Evolutionary conservation across 345 rosid species (phyloP).

Genomic region (Eucalyptus microcorys): DNA sequence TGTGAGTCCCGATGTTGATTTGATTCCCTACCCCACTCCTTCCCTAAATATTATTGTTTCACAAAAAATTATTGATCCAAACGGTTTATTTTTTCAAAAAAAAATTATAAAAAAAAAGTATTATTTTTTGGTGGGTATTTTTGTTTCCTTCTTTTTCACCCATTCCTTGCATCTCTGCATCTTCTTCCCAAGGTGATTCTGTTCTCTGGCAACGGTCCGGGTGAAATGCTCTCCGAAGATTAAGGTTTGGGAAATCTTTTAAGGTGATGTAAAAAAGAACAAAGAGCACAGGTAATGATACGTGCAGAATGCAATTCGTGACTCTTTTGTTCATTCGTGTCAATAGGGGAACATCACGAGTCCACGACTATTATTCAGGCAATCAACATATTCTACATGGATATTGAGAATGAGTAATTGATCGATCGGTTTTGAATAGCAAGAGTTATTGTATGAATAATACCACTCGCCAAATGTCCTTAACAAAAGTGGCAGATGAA

Average conservation of each 20-base stretch:
- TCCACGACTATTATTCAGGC: not conserved
- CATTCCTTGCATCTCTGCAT: not conserved
- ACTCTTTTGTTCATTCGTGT: too few species aligned
- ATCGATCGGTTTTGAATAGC: not conserved
- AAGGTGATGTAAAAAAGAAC: not conserved
- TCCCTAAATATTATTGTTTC: not conserved
- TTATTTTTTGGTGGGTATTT: not conserved
- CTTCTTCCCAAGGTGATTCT: not conserved
- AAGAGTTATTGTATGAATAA: not conserved
- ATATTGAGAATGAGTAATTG: not conserved
- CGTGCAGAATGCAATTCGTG: not conserved
- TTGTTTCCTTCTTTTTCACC: not conserved
- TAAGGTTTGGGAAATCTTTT: not conserved
- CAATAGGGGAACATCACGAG: not conserved
- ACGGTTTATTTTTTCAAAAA: accelerated
- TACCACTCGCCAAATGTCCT: not conserved
- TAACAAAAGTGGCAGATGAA: too few species aligned
- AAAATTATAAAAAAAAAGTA: too few species aligned
- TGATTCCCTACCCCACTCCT: not conserved
- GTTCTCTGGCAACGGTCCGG: not conserved
- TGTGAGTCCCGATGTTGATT: not conserved
- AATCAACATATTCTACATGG: not conserved
- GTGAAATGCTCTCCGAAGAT: not conserved
- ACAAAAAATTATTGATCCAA: not conserved
- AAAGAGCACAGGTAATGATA: not conserved